Evolutionary conservation across 352 stramenopile genomes (phyloP).

Genomic region (Phytophthora pinifolia): DNA sequence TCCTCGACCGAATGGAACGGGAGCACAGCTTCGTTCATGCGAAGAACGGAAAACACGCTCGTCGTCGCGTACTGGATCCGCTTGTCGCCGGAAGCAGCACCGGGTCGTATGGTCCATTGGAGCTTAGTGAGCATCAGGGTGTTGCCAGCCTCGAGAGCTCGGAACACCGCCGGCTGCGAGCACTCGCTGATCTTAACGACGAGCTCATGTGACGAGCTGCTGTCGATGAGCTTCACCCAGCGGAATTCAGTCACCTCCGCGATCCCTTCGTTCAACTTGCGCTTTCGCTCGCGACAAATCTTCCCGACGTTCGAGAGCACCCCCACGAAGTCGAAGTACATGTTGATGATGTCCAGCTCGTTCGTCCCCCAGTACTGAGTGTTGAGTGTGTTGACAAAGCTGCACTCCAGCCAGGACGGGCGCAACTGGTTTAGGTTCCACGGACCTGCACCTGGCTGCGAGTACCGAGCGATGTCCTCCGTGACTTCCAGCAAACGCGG

Average conservation of each 20-base stretch:
- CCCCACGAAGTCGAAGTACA: constrained; percentile 71
- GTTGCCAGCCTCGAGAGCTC: constrained; percentile 46
- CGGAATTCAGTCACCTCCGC: constrained; percentile 34
- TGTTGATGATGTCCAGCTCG: constrained; percentile 3
- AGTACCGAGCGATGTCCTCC: constrained; percentile 3
- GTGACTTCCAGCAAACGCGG: constrained; percentile 14
- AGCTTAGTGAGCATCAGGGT: constrained; percentile 62
- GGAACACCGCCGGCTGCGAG: constrained; percentile 50
- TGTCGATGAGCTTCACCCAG: constrained; percentile 71
- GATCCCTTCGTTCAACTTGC: constrained; percentile 11
- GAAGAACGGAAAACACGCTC: constrained; percentile 42
- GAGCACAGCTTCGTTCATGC: constrained; percentile 33
- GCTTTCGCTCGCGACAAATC: constrained; percentile 38
- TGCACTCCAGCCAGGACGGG: constrained; percentile 47
- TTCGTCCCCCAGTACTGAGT: constrained; percentile 28
- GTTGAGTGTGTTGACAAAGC: constrained; percentile 41
- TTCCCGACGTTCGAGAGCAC: constrained; percentile 55
- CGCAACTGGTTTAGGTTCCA: constrained; percentile 5
- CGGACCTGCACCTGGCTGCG: background rate
- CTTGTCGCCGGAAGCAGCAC: background rate
- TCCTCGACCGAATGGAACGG: constrained; percentile 42
- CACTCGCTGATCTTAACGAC: constrained; percentile 43
- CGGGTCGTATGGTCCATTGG: constrained; percentile 33
- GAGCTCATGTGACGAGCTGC: constrained; percentile 45
- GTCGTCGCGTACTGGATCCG: constrained; percentile 46